Evolutionary conservation across 371 early-diverging fungal species (phyloP).

Genomic region (Mucor mucedo): DNA sequence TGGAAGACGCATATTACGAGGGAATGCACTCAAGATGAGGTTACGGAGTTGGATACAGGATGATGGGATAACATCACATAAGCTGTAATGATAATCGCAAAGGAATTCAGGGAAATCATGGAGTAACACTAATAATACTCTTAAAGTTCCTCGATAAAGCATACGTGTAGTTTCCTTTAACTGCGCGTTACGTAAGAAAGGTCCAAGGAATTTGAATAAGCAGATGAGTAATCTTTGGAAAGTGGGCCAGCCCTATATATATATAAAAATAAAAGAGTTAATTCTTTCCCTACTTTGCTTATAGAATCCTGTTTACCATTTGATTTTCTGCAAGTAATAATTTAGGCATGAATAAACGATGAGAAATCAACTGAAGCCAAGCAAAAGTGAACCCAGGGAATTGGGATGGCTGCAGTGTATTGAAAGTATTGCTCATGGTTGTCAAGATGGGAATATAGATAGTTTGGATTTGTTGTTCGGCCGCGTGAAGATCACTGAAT

Average conservation of each 20-base stretch:
- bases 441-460: slow-evolving; percentile 76
- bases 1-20: slow-evolving; percentile 93
- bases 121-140: slow-evolving; percentile 91
- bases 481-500: slow-evolving; percentile 79
- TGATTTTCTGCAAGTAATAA: slow-evolving; percentile 77
- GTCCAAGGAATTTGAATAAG: slow-evolving; percentile 85
- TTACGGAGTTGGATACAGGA: slow-evolving; percentile 95
- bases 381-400: slow-evolving; percentile 96
- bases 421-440: slow-evolving; percentile 81
- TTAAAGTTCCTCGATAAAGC: slow-evolving; percentile 89
- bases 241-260: slow-evolving; percentile 80
- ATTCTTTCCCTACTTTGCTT: too few relatives aligned
- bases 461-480: slow-evolving; percentile 70
- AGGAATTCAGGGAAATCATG: slow-evolving; percentile 98
- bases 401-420: slow-evolving; percentile 83
- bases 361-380: slow-evolving; percentile 95
- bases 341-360: slow-evolving; percentile 91
- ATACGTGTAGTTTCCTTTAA: slow-evolving; percentile 78
- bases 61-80: slow-evolving; percentile 93
- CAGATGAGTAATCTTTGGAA: slow-evolving; percentile 83
- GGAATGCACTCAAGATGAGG: slow-evolving; percentile 93
- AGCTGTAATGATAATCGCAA: slow-evolving; percentile 89
- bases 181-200: slow-evolving; percentile 77
- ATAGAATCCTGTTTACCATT: slow-evolving; percentile 38
- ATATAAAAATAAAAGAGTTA: neutral